Evolutionary conservation across 305 asterid genomes (phyloP).

Genomic region (Fraxinus floribunda): DNA sequence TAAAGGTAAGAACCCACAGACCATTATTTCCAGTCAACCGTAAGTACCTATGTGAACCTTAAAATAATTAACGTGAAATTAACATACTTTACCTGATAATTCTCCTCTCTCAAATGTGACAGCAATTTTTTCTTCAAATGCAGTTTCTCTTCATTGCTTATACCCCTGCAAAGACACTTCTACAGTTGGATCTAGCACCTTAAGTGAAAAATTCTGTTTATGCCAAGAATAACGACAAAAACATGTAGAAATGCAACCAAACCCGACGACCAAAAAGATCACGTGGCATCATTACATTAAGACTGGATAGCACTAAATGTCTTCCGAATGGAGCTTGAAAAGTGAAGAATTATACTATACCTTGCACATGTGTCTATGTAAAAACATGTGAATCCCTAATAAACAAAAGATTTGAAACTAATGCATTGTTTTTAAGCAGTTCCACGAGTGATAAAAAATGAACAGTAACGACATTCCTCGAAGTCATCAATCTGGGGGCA

Average conservation of each 20-base stretch:
- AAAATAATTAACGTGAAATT: constrained; percentile 15
- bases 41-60: constrained; percentile 9
- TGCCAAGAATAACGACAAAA: not conserved
- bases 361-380: not conserved
- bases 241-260: not conserved
- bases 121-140: constrained; percentile 78
- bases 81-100: constrained; percentile 60
- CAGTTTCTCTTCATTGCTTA: constrained; percentile 78
- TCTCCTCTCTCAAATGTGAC: constrained; percentile 88
- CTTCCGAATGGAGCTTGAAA: not conserved
- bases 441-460: not conserved
- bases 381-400: not conserved
- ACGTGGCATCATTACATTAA: constrained; percentile 11
- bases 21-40: constrained; percentile 24
- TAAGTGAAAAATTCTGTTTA: not conserved
- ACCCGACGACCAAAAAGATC: not conserved
- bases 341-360: not conserved
- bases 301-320: constrained; percentile 6
- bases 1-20: constrained; percentile 7
- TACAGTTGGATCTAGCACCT: constrained; percentile 30
- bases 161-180: constrained; percentile 55
- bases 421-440: not conserved
- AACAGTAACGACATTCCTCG: not conserved
- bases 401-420: not conserved
- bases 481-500: not conserved